Base-by-base conservation (phyloP, 2,329 filamentous ascomycete genomes). In the Hymenoscyphus occultus region DNA sequence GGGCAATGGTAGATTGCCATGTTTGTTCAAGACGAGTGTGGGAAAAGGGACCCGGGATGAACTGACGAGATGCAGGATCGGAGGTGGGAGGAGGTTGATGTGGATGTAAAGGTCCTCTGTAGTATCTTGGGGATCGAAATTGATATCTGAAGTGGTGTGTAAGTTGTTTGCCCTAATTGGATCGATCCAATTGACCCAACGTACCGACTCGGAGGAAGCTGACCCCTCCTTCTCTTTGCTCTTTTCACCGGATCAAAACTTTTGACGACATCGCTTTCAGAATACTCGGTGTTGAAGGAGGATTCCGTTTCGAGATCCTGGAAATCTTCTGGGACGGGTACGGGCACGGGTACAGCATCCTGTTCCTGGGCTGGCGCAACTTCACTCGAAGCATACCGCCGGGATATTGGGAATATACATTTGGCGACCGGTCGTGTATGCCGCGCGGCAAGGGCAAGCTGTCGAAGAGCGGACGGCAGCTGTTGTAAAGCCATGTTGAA, bases 121-220 rank as follows among this genome's bases (percentile, higher is more conserved):
- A 89, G 84, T 93, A 99, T 80, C 94, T 95, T 69, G 95, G 95
- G 60, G 94, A 90, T 70, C 93, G 92, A 79, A 90, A 98, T 79
- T 96, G 91, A 81, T 98, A 99, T 84, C 94, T 96, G 68, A 35
- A 67, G 39, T 58, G 12, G 56, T 56, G 70, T 65, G 70, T 65
- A 22, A 54, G 48, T 22, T 22, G 22, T 13, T 54, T 54, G 48
- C 13, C 19, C 48, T 13, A 14, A 10, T 54, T 54, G 48, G 22
- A 54, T 16, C 65, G 22, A 54, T 16, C 65, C 10, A 59, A 28
- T 35, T 63, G 16, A 32, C 28, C 64, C 35, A 61, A 51, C 73
- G 60, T 77, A 79, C 78, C 78, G 75, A 76, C 77, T 78, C 60
- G 75, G 68, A 63, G 77, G 77, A 22, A 80, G 73, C 65, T 77